These are phyloP conservation scores for Strobilomyces confusus DNA, from an alignment of 768 basidiomycete species.

Conservation along the genomic window DNA sequence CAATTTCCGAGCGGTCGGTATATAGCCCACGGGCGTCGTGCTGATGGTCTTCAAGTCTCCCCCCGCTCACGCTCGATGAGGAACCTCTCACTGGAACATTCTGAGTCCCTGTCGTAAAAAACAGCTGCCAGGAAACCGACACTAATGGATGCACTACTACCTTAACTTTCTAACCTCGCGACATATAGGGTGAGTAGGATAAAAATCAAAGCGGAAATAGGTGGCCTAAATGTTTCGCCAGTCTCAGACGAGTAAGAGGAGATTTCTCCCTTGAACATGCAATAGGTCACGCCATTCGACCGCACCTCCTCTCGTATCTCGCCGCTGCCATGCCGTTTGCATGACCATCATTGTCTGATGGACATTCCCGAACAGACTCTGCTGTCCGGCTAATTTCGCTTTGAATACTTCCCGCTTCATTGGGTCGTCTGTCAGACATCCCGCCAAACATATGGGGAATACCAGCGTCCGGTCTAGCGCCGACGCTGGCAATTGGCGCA, in stretches of 20 bases:
- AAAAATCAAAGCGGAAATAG: constrained; percentile 4
- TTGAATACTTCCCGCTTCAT: constrained; percentile 56
- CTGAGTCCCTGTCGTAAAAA: constrained; percentile 7
- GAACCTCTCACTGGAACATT: background rate
- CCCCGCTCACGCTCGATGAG: background rate
- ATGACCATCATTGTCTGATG: constrained; percentile 56
- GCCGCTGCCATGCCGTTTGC: constrained; percentile 67
- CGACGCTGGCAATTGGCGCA: constrained; percentile 53
- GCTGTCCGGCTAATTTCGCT: constrained; percentile 48
- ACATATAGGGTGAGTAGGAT: constrained; percentile 19
- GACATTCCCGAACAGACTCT: constrained; percentile 58
- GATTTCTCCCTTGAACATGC: constrained; percentile 29
- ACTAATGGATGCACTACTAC: constrained; percentile 18
- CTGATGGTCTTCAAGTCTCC: background rate
- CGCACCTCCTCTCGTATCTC: constrained; percentile 49
- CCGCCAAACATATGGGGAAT: constrained; percentile 72
- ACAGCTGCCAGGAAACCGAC: constrained; percentile 8
- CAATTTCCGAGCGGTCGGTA: constrained; percentile 32
- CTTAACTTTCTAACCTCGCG: constrained; percentile 2
- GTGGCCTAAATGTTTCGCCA: constrained; percentile 2
- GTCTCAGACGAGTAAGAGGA: constrained; percentile 30
- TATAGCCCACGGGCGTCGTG: constrained; percentile 16
- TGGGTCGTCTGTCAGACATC: constrained; percentile 67
- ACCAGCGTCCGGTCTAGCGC: constrained; percentile 63
- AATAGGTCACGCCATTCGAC: constrained; percentile 60